Evolutionary conservation across 352 stramenopile genomes (phyloP), one percentile per base, ranked within the genome.

Genomic region (Phytophthora uliginosa): DNA sequence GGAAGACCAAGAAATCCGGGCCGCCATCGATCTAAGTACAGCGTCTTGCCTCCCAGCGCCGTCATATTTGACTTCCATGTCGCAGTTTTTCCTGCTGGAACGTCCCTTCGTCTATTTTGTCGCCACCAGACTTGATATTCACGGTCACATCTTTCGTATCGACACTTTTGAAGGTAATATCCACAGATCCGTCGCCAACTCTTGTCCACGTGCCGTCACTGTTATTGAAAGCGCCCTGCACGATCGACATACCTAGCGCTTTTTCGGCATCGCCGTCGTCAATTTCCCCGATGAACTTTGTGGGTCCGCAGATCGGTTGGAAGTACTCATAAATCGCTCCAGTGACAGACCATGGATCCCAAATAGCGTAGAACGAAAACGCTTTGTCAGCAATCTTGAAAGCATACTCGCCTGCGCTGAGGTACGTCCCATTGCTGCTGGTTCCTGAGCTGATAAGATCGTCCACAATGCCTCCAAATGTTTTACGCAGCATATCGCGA

Each of bases 401-500:
- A 5, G 70, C 66, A 52, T 80, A 86, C 28, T 83, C 65, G 18
- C 59, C 64, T 9, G 53, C 28, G 28, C 48, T 63, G 9, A 77
- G 24, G 3, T 69, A 71, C 3, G 69, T 76, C 2, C 67, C 74
- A 15, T 59, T 71, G 22, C 53, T 73, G 63, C 47, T 71, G 47
- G 78, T 67, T 52, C 63, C 63, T 7, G 63, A 69, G 13, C 67
- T 75, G 10, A 86, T 57, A 6, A 83, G 54, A 38, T 73, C 50
- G 50, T 83, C 73, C 15, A 86, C 60, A 40, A 86, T 74, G 15
- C 74, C 61, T 9, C 74, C 66, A 34, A 84, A 56, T 2, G 76
- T 81, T 67, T 83, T 84, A n/a, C 77, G 65, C 13, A 86, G 79
- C 24, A 72, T 54, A 47, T 82, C 79, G 48, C 81, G 79, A 18